Evolutionary conservation across 305 asterid genomes (phyloP).

Genomic region (Solanum hybrid): DNA sequence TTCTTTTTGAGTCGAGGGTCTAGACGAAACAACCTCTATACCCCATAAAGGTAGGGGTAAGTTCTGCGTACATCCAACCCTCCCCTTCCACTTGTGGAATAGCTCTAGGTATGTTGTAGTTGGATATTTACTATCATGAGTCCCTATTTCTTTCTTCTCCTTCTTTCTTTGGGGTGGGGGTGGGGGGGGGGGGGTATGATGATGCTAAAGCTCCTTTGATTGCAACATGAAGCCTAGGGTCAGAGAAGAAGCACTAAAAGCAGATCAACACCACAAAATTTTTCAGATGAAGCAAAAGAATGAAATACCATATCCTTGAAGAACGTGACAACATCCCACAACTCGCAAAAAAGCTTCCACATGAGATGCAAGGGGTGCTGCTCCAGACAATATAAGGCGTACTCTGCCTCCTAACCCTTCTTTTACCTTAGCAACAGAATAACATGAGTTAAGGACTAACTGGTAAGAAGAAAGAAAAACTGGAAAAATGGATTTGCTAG

Average conservation of each 20-base stretch:
- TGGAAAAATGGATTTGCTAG: constrained; percentile 3
- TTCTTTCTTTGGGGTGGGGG: not conserved
- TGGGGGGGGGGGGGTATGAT: not conserved
- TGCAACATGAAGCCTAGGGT: not conserved
- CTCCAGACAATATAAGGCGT: constrained; percentile 78
- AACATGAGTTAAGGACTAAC: constrained; percentile 8
- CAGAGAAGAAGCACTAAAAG: not conserved
- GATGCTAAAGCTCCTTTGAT: not conserved
- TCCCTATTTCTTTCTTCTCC: not conserved
- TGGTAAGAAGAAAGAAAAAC: constrained; percentile 1
- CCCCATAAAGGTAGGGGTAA: not conserved
- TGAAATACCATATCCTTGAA: constrained; percentile 83
- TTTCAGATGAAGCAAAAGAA: constrained; percentile 5
- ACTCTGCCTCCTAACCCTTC: constrained; percentile 86
- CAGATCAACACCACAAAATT: not conserved
- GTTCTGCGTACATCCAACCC: not conserved
- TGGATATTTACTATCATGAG: not conserved
- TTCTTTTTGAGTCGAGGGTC: not conserved
- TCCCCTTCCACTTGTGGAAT: not conserved
- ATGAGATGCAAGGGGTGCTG: constrained; percentile 90
- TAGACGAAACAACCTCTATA: not conserved
- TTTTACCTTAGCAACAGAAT: constrained; percentile 48
- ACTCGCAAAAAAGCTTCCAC: constrained; percentile 81
- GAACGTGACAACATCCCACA: constrained; percentile 64
- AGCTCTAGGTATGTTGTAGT: not conserved